These are phyloP conservation scores for Allomyces javanicus DNA, from an alignment of 192 early-diverging fungal genomes.

Conservation along the genomic window DNA sequence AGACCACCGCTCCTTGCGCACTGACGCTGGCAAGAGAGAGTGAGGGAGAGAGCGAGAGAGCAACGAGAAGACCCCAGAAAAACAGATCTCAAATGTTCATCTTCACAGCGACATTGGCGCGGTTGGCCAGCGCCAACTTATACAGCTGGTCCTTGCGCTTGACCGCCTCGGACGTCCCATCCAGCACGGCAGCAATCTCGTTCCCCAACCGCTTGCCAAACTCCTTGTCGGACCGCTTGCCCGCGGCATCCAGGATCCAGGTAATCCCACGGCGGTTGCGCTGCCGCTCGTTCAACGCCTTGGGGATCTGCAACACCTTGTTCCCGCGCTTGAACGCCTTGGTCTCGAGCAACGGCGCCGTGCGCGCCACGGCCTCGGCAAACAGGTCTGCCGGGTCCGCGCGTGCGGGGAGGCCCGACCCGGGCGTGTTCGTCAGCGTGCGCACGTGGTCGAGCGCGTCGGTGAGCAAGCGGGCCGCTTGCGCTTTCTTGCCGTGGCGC, in stretches of 20 bases:
- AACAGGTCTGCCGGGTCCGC: constrained; percentile 44
- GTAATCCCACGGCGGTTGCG: constrained; percentile 52
- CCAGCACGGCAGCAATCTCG: constrained; percentile 63
- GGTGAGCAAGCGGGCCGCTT: constrained; percentile 41
- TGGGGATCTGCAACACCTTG: constrained; percentile 60
- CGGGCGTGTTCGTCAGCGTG: constrained; percentile 22
- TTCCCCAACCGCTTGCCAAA: constrained; percentile 51
- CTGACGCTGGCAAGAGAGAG: no score
- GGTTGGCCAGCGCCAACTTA: constrained; percentile 61
- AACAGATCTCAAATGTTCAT: neutral
- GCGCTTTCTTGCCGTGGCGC: constrained; percentile 75
- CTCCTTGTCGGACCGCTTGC: constrained; percentile 35
- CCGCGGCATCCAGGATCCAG: constrained; percentile 65
- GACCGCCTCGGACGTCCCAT: constrained; percentile 44
- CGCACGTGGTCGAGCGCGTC: constrained; percentile 50
- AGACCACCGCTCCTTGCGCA: no score
- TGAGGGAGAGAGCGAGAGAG: no score
- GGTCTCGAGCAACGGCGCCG: constrained; percentile 54
- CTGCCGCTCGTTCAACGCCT: constrained; percentile 57
- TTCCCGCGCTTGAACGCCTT: constrained; percentile 53
- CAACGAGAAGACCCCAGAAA: no score
- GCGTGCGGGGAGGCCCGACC: neutral
- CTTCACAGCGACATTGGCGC: constrained; percentile 41
- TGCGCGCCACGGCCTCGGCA: constrained; percentile 46
- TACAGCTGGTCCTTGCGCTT: constrained; percentile 57